Percentiles rank a stretch among this genome's conserved stretches.
Evolutionary conservation across 805 yeast species (phyloP).

Genomic region (Monosporozyma unispora): DNA sequence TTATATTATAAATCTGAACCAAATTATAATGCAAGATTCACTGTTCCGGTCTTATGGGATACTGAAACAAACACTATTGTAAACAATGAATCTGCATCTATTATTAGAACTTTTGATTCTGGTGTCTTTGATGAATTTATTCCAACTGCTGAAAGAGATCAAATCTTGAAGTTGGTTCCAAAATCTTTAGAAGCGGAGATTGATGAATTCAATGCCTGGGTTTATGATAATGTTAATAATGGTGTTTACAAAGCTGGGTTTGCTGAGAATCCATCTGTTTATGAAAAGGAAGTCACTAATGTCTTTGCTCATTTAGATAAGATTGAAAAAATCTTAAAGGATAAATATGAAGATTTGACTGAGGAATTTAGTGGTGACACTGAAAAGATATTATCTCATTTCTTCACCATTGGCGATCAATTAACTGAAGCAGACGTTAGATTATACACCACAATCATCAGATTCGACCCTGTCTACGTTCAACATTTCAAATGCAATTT

Average conservation of each 20-base stretch:
- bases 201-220: slow-evolving; percentile 73
- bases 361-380: slow-evolving; percentile 33
- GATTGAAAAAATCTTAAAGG: slow-evolving; percentile 52
- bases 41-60: slow-evolving; percentile 94
- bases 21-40: slow-evolving; percentile 70
- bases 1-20: slow-evolving; percentile 69
- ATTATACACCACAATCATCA: slow-evolving; percentile 73
- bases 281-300: slow-evolving; percentile 57
- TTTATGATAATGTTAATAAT: slow-evolving; percentile 79
- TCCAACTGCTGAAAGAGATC: background rate
- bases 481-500: slow-evolving; percentile 94
- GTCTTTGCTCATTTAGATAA: slow-evolving; percentile 64
- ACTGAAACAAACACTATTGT: slow-evolving; percentile 74
- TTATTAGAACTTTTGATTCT: slow-evolving; percentile 72
- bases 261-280: slow-evolving; percentile 74
- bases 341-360: slow-evolving; percentile 31
- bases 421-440: slow-evolving; percentile 89
- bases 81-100: slow-evolving; percentile 84
- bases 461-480: slow-evolving; percentile 89
- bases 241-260: slow-evolving; percentile 94
- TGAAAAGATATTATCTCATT: slow-evolving; percentile 15
- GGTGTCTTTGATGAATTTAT: slow-evolving; percentile 51
- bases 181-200: slow-evolving; percentile 42
- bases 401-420: slow-evolving; percentile 50
- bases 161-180: slow-evolving; percentile 53